Evolutionary conservation across 805 yeast species (phyloP).

Genomic region (Starmerella vaccinii): DNA sequence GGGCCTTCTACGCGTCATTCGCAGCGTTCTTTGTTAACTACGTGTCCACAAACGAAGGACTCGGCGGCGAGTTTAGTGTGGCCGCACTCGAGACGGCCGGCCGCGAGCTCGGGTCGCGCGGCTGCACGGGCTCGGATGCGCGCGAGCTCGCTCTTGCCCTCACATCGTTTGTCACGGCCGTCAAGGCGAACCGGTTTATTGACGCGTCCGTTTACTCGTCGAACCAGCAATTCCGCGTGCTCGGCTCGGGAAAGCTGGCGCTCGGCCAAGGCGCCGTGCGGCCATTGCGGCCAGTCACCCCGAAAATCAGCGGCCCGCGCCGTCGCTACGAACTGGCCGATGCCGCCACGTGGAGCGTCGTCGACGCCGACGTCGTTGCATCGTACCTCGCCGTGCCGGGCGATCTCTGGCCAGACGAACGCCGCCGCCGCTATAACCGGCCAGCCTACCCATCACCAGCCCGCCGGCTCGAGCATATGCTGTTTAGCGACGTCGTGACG

Average conservation of each 20-base stretch:
- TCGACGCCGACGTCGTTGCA: no score
- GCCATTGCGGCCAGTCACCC: neutral
- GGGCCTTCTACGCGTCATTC: neutral
- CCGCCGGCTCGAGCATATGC: no score
- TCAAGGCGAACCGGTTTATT: neutral
- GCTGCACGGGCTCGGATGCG: no score
- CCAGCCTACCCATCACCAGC: no score
- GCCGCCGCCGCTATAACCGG: no score
- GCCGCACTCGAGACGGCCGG: neutral
- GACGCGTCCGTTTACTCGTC: neutral
- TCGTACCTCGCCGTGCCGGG: no score
- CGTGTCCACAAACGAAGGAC: neutral
- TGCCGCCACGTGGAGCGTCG: neutral
- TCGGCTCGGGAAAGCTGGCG: neutral
- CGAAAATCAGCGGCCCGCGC: neutral
- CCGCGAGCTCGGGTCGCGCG: neutral
- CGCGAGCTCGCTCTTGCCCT: no score
- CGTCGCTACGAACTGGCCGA: neutral
- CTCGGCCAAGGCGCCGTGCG: neutral
- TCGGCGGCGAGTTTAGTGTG: neutral
- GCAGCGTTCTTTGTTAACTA: neutral
- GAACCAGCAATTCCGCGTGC: neutral
- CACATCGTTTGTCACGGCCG: no score
- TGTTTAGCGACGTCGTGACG: no score
- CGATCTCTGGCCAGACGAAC: no score